These are phyloP conservation scores for Morella rubra DNA, from an alignment of 306 rosid genomes.

Conservation along the genomic window DNA sequence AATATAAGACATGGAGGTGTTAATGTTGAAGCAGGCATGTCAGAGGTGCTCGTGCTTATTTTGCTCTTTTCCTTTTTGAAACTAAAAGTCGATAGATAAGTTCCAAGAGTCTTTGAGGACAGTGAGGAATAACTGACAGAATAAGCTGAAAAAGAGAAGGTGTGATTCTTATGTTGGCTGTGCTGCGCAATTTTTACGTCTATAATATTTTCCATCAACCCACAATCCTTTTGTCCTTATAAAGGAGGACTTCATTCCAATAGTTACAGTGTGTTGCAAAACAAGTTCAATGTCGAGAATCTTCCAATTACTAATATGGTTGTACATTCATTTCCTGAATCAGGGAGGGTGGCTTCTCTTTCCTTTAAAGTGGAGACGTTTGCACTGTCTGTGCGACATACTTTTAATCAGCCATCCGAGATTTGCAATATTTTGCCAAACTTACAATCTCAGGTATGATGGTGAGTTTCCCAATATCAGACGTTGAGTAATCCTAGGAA, in stretches of 20 bases:
- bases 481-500: not conserved
- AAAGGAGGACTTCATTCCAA: not conserved
- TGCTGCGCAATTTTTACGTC: not conserved
- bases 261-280: not conserved
- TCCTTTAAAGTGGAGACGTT: conserved; percentile 43
- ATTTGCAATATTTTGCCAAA: conserved; percentile 28
- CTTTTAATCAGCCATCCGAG: conserved; percentile 23
- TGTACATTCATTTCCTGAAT: conserved; percentile 28
- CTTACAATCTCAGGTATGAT: conserved; percentile 79
- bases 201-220: not conserved
- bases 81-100: not conserved
- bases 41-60: no score
- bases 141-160: not conserved
- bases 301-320: conserved; percentile 14
- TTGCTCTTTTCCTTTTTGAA: not conserved
- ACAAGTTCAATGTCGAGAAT: not conserved
- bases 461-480: conserved; percentile 58
- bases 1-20: not conserved
- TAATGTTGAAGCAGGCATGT: not conserved
- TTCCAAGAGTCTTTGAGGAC: not conserved
- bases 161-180: not conserved
- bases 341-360: conserved; percentile 57
- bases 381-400: conserved; percentile 31
- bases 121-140: not conserved
- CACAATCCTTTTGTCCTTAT: not conserved